Evolutionary conservation across 2,329 filamentous ascomycete species (phyloP).

Genomic region (Periconia macrospinosa): DNA sequence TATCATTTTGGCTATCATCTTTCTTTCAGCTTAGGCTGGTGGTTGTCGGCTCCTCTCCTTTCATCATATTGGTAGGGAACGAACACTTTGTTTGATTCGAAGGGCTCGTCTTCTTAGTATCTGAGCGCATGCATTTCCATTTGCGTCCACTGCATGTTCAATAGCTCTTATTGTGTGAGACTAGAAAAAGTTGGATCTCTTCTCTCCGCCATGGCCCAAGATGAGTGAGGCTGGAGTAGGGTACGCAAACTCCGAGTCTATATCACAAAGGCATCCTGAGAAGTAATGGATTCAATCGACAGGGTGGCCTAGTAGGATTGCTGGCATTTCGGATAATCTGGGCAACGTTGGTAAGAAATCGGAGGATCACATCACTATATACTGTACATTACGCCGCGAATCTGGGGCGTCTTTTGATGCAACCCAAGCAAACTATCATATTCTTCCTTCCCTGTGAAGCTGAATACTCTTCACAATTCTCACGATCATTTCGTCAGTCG

Average conservation of each 20-base stretch:
- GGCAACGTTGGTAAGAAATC: background rate
- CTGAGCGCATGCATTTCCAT: background rate
- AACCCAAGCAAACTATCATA: too few relatives aligned
- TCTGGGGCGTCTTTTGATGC: too few relatives aligned
- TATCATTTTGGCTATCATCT: conserved; percentile 29
- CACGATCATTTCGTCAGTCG: too few relatives aligned
- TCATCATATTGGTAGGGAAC: background rate
- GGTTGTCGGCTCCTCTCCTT: background rate
- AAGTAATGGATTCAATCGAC: too few relatives aligned
- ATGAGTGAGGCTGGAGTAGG: background rate
- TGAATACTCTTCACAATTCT: too few relatives aligned
- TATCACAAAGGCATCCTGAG: too few relatives aligned
- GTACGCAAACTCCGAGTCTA: too few relatives aligned
- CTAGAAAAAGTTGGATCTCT: background rate
- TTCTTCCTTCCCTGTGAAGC: too few relatives aligned
- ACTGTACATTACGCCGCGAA: background rate
- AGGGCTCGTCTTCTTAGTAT: background rate
- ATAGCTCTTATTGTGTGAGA: background rate
- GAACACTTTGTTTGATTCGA: background rate
- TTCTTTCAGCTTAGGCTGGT: conserved; percentile 9
- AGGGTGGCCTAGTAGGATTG: too few relatives aligned
- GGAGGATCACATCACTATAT: background rate
- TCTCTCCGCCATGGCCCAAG: background rate
- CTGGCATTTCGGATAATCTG: too few relatives aligned
- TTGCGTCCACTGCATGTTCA: background rate